Evolutionary conservation across 495 filamentous ascomycete species (phyloP).

Genomic region (Xylaria intraflava): DNA sequence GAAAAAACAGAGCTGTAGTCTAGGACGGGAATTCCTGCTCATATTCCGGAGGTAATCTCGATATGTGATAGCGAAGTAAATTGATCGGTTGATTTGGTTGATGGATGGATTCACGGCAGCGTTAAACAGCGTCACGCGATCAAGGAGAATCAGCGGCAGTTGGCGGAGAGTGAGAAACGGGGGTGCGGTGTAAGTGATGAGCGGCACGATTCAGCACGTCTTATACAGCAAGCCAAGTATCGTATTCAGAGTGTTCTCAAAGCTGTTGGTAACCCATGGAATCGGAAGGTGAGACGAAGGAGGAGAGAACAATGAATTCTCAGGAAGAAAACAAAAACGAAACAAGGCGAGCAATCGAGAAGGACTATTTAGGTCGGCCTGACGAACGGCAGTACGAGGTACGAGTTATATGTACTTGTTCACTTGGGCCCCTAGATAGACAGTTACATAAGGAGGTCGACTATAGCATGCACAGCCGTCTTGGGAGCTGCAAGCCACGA

Average conservation of each 20-base stretch:
- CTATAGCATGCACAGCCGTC: background rate
- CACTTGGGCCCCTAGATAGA: background rate
- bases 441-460: too few relatives aligned
- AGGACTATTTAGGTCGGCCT: background rate
- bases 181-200: background rate
- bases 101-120: constrained; percentile 15
- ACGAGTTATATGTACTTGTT: background rate
- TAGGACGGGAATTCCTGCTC: constrained; percentile 17
- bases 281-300: constrained; percentile 4
- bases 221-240: constrained; percentile 3
- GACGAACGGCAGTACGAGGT: constrained; percentile 13
- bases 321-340: constrained; percentile 17
- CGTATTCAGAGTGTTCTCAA: background rate
- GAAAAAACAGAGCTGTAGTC: constrained; percentile 14
- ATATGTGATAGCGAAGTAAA: background rate
- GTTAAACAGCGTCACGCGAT: constrained; percentile 19
- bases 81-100: background rate
- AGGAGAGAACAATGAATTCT: constrained; percentile 17
- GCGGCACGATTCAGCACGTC: background rate
- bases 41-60: constrained; percentile 19
- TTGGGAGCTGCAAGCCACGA: constrained; percentile 12
- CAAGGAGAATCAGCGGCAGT: constrained; percentile 13
- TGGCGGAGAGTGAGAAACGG: background rate
- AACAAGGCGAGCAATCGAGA: constrained; percentile 1
- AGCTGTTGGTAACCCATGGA: background rate